Evolutionary conservation across 1,284 basidiomycete genomes (phyloP), one percentile per base, ranked within the genome.

Genomic region (Rugiboletus extremiorientalis): DNA sequence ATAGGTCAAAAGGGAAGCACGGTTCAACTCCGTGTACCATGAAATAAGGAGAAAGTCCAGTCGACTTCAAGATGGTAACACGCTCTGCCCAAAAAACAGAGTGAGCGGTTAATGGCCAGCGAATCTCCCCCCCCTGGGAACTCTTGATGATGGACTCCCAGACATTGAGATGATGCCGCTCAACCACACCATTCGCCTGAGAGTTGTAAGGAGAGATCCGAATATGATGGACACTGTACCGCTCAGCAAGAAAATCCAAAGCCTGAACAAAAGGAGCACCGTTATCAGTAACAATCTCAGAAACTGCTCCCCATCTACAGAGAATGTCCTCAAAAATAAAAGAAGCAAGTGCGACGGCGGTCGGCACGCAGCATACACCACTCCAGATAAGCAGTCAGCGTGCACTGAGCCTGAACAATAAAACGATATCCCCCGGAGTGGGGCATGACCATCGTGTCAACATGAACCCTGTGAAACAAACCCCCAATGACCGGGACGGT

Each of bases 341-440:
- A 4, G 10, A 27, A 0, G 18, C 10, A 4, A 43, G 9, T 4
- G 25, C 25, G 0, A 18, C 9, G 2, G 42, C 2, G 3, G 10
- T 27, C 11, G 5, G 25, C 27, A 7, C 4, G 11, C 5, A 43
- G 9, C 42, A 43, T 43, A 1, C 18, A 6, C 42, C 42, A 43
- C 16, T 43, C 25, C 5, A 6, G 16, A 43, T 43, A 43, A 3
- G 27, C 40, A 3, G 23, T 25, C 4, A 41, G 40, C 5, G 40
- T 8, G 15, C 40, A 41, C n/a, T 8, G 7, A 9, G 23, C 40
- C 6, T 41, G 40, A 9, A 41, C 4, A 5, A 41, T 41, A 4
- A 15, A 41, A 0, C 14, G 8, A 14, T 41, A 41, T 5, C 40
- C 15, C 8, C 40, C 23, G 1, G 40, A 22, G 0, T 9, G 1